Base-by-base conservation (phyloP, 305 asterid species). In the Fraxinus nigra region DNA sequence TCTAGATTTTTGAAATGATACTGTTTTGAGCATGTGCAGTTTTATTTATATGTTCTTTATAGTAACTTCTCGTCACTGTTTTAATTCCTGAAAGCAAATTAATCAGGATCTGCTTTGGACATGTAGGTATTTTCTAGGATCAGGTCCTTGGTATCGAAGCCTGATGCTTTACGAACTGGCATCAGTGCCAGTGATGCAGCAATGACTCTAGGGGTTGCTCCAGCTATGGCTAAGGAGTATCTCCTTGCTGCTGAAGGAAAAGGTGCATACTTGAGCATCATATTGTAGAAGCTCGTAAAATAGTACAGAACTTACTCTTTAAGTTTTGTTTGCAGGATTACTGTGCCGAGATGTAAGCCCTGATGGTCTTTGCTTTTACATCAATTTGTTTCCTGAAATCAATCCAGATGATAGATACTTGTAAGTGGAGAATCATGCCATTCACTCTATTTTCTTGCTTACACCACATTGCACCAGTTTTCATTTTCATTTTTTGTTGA, bases 271-370 rank as follows among this genome's bases (percentile, higher is more conserved):
- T 65, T 9, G 22, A 22, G 70, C 70, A 28, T 61, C 80, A 37
- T 77, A 35, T 82, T 61, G 48, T 61, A 26, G 37, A 61, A 43
- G 70, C 77, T 61, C 34, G 59, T 51, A 32, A 77, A 76, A 76
- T 78, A 59, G 33, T 63, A 80, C 43, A 78, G 65, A 61, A 43
- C 69, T 78, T 87, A 54, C 82, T 40, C 51, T 3, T 82, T 69
- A 18, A 18, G 78, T 81, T 78, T 81, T 81, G 16, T 79, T 85
- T 89, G 89, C 95, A 94, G 98, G 98, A 76, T 88, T 95, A 89
- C 88, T 94, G 69, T 94, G 98, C 89, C 89, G 99, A 88, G 99
- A 95, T 85, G 93, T 95, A 80, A 95, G 99, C 85, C 97, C 97
- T 3, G 98, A 95, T 84, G 98, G 98, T 37, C 94, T 92, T 85